phyloP scores from a whole-genome alignment of 2,329 filamentous ascomycete species.

The Fusarium torulosum region DNA sequence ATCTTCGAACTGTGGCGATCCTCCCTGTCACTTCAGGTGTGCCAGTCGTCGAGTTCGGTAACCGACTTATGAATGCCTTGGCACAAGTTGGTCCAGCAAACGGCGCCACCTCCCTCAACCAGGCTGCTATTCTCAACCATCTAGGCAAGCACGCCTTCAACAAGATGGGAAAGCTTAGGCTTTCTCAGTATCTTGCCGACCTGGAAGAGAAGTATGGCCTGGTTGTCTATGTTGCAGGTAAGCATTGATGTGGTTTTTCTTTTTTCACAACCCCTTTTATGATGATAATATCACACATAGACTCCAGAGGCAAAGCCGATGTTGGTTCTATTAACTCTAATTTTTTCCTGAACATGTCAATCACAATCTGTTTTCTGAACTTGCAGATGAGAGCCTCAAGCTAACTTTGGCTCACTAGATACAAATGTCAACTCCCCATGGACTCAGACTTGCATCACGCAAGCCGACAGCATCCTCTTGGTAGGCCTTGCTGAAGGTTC shows the following conservation, averaged over 20 bases:
- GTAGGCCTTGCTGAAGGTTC: slow-evolving; percentile 93
- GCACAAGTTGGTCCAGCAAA: slow-evolving; percentile 90
- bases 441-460: slow-evolving; percentile 97
- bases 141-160: slow-evolving; percentile 96
- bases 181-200: slow-evolving; percentile 96
- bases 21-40: slow-evolving; percentile 91
- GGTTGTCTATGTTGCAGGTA: slow-evolving; percentile 90
- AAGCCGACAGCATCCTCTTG: slow-evolving; percentile 95
- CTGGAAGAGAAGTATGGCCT: slow-evolving; percentile 97
- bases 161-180: slow-evolving; percentile 94
- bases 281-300: slow-evolving; percentile 63
- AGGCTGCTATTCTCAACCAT: slow-evolving; percentile 93
- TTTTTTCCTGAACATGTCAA: slow-evolving; percentile 70
- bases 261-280: slow-evolving; percentile 49
- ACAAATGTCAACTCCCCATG: slow-evolving; percentile 97
- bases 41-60: slow-evolving; percentile 95
- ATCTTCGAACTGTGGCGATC: slow-evolving; percentile 91
- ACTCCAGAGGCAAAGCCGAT: slow-evolving; percentile 64
- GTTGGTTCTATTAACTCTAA: slow-evolving; percentile 73
- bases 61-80: slow-evolving; percentile 86
- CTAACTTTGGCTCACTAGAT: slow-evolving; percentile 67
- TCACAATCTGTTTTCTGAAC: slow-evolving; percentile 11
- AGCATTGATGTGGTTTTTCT: slow-evolving; percentile 47
- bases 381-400: slow-evolving; percentile 10
- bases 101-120: slow-evolving; percentile 91